Evolutionary conservation across 139 green algal genomes (phyloP).

Genomic region (Choricystis sp.): DNA sequence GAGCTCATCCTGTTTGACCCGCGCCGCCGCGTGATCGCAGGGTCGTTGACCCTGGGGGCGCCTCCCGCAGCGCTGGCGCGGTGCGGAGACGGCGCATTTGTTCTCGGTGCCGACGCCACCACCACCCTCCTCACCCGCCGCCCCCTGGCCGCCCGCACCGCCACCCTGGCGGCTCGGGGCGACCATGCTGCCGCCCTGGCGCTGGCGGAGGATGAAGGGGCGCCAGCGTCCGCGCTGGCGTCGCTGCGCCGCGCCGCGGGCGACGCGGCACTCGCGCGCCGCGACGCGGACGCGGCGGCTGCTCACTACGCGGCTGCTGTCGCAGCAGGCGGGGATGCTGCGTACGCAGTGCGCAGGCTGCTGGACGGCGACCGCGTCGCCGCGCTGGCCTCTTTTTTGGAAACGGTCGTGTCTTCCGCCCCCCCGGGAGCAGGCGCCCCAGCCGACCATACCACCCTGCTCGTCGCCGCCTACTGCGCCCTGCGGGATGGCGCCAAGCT

Average conservation of each 20-base stretch:
- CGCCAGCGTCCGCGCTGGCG: background rate
- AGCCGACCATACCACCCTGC: conserved; percentile 86
- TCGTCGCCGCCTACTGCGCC: conserved; percentile 91
- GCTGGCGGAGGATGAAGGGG: no score
- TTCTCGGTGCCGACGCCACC: background rate
- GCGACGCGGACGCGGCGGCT: background rate
- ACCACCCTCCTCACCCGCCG: background rate
- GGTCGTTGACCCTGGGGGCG: background rate
- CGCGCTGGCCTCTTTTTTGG: background rate
- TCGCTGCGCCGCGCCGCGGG: background rate
- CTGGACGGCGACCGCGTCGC: background rate
- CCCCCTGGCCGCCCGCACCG: background rate
- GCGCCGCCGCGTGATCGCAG: background rate
- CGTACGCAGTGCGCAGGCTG: background rate
- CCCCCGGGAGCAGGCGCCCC: conserved; percentile 18
- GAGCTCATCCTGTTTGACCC: background rate
- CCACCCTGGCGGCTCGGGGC: background rate
- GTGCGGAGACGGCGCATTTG: background rate
- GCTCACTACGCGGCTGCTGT: background rate
- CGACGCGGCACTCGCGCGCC: background rate
- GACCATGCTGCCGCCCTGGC: background rate
- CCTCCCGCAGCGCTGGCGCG: background rate
- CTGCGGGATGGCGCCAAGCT: conserved; percentile 68
- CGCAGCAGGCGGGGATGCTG: background rate
- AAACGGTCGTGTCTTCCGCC: background rate